These are phyloP conservation scores for Debaryomyces sp. DNA, from an alignment of 1,139 yeast genomes.

Conservation along the genomic window DNA sequence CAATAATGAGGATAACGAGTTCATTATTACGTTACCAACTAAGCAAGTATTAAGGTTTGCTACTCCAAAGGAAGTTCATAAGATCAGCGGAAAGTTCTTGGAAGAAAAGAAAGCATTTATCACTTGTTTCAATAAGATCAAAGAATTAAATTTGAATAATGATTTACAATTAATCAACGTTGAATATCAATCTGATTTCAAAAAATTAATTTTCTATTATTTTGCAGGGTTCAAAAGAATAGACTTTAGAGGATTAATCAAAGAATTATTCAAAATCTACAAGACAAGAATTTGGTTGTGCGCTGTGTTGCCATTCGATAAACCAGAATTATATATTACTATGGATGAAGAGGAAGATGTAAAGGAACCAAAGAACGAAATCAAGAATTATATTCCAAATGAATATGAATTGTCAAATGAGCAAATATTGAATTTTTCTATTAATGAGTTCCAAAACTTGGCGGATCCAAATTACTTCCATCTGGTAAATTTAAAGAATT, in stretches of 20 bases:
- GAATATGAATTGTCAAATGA: constrained; percentile 48
- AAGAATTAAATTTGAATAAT: constrained; percentile 42
- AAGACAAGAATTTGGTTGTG: constrained; percentile 98
- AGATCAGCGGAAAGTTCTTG: constrained; percentile 45
- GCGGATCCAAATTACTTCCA: constrained; percentile 47
- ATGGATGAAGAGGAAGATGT: constrained; percentile 7
- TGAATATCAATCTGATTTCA: constrained; percentile 94
- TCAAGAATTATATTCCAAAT: constrained; percentile 29
- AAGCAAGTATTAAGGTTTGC: constrained; percentile 54
- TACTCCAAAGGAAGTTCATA: constrained; percentile 49
- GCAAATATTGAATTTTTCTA: constrained; percentile 43
- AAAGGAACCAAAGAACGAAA: background rate
- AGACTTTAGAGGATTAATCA: constrained; percentile 89
- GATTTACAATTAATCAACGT: constrained; percentile 63
- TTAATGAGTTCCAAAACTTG: constrained; percentile 39
- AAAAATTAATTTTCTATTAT: constrained; percentile 91
- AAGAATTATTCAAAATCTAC: constrained; percentile 88
- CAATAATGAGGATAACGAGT: constrained; percentile 47
- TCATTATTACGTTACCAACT: constrained; percentile 49
- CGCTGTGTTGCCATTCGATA: constrained; percentile 60
- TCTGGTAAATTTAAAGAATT: constrained; percentile 41
- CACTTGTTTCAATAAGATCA: constrained; percentile 48
- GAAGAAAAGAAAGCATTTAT: constrained; percentile 52
- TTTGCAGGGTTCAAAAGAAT: constrained; percentile 75
- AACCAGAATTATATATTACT: constrained; percentile 33